Evolutionary conservation across 2,329 filamentous ascomycete genomes (phyloP).

Genomic region (Botrytis aclada): DNA sequence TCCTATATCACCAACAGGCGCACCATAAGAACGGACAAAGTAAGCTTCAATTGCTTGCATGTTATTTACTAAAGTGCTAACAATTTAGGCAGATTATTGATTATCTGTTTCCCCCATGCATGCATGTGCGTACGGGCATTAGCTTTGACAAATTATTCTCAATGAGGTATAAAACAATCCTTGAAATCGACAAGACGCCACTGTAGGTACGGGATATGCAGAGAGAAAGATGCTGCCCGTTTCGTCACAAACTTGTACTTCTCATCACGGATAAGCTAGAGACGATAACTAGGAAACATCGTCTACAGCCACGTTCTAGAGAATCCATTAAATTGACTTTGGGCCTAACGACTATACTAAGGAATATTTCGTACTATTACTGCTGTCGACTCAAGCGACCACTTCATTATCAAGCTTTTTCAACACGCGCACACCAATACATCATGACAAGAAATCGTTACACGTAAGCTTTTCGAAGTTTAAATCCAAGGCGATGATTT

Average conservation of each 20-base stretch:
- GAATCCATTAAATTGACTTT: background rate
- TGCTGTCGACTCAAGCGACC: background rate
- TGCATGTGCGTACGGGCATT: background rate
- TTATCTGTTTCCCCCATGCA: background rate
- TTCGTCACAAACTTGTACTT: background rate
- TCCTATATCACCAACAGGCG: background rate
- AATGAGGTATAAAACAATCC: background rate
- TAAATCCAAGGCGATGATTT: background rate
- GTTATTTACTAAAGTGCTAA: background rate
- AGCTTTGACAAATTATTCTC: background rate
- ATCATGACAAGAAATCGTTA: background rate
- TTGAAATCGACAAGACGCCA: background rate
- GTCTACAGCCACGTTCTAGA: background rate
- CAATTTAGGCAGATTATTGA: background rate
- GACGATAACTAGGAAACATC: background rate
- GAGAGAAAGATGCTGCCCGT: background rate
- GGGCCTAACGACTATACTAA: background rate
- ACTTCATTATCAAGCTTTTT: background rate
- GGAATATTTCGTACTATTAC: background rate
- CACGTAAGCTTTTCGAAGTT: background rate
- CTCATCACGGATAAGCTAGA: background rate
- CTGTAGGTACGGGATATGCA: background rate
- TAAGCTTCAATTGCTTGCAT: constrained; percentile 2
- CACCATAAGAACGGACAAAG: background rate
- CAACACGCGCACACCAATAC: background rate